phyloP scores from a whole-genome alignment of 106 monocot genomes.

The Dendrobium catenatum region DNA sequence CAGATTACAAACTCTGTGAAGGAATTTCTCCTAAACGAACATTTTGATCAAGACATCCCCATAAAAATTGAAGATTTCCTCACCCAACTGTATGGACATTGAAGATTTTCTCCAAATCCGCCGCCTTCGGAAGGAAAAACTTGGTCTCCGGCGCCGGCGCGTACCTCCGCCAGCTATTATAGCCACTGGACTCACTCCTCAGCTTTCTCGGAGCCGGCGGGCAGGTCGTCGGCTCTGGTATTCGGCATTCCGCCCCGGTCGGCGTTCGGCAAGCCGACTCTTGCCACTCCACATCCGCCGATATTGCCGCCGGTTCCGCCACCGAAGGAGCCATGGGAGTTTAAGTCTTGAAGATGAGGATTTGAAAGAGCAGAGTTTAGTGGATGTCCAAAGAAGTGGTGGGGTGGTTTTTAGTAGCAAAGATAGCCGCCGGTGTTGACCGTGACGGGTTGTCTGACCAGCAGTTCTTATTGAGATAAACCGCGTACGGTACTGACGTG shows the following conservation, averaged over 20 bases:
- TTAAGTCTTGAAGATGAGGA: too few species aligned
- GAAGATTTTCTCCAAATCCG: slow-evolving; percentile 8
- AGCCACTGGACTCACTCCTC: not conserved
- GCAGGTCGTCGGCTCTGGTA: slow-evolving; percentile 4
- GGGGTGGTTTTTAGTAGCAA: too few species aligned
- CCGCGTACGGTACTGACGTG: too few species aligned
- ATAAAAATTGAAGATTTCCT: not conserved
- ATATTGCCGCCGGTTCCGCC: not conserved
- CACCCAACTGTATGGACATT: not conserved
- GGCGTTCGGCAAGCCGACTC: slow-evolving; percentile 13
- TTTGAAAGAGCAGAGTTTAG: too few species aligned
- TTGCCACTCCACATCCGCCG: not conserved
- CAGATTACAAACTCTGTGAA: too few species aligned
- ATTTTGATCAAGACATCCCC: too few species aligned
- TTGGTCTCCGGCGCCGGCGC: not conserved
- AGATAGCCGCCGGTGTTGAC: too few species aligned
- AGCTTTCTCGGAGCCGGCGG: slow-evolving; percentile 13
- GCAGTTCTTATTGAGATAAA: too few species aligned
- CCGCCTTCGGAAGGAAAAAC: not conserved
- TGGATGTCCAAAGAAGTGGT: too few species aligned
- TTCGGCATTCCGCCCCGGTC: slow-evolving; percentile 7
- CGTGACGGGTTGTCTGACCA: too few species aligned
- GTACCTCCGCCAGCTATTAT: not conserved
- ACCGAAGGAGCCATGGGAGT: not conserved
- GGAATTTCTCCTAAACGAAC: too few species aligned